Evolutionary conservation across 2,329 filamentous ascomycete genomes (phyloP), one percentile per base, ranked within the genome.

Genomic region (Alternaria angustiovoidea): DNA sequence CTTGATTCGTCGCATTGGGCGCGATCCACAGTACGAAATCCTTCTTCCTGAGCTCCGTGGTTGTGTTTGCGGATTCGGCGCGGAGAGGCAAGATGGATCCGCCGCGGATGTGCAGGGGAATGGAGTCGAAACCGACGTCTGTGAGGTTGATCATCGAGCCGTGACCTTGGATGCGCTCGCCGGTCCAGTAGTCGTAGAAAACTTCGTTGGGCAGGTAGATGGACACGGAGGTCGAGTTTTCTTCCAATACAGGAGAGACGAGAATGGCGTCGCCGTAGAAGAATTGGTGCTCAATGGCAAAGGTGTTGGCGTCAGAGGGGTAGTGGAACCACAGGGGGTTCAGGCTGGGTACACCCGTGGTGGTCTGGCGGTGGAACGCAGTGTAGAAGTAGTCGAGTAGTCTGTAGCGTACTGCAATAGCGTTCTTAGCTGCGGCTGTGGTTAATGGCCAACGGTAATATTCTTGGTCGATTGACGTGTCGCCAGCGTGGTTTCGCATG

Each of bases 381-480:
- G 91, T 93, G 81, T 93, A 93, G 62, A 92, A 83, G 79, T 93
- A 93, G 70, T 93, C 91, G 4, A 94, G 82, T 16, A 94, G 81
- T 14, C 86, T 83, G 80, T 93, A 94, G 16, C 91, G 85, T 48
- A 89, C 88, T 28, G 85, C 84, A 67, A 93, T 92, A 18, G 87
- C 89, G 51, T 86, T 89, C 56, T 83, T 84, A 0, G 90, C 90
- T 0, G 89, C 88, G 20, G 85, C 80, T 0, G 89, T 82, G 2
- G 91, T 90, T 73, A 66, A 59, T 2, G 65, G 63, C 74, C 72
- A 75, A 48, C 66, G 66, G 61, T 74, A 76, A 73, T 91, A 90
- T 72, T 93, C 91, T 72, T 93, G 91, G 4, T 73, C 73, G n/a
- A 86, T 82, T 2, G 75, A 77, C n/a, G 79, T 75, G 48, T 84